Conservation (phyloP, 163 green algal species). For the Smithsoniella earleae region DNA sequence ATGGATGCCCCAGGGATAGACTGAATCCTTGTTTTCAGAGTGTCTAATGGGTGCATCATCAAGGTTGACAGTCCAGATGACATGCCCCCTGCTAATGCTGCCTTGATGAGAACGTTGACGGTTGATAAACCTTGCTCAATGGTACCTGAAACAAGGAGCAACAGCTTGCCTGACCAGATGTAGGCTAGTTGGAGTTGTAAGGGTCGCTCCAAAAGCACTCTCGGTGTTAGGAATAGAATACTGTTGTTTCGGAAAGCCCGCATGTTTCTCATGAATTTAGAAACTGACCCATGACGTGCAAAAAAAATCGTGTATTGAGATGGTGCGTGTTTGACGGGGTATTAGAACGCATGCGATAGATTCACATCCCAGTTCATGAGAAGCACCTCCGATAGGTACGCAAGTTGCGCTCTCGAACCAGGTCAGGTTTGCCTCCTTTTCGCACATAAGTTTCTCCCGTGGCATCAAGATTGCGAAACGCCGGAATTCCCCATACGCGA, state of each 20-base stretch:
- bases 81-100: slow-evolving; percentile 54
- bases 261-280: too few relatives aligned
- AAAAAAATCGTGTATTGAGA: too few relatives aligned
- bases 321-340: too few relatives aligned
- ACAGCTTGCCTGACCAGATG: too few relatives aligned
- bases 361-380: too few relatives aligned
- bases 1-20: slow-evolving; percentile 36
- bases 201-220: background rate
- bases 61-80: slow-evolving; percentile 47
- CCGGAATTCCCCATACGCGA: slow-evolving; percentile 59
- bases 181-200: too few relatives aligned
- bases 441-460: slow-evolving; percentile 33
- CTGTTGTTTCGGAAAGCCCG: too few relatives aligned
- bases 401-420: slow-evolving; percentile 65
- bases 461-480: slow-evolving; percentile 50
- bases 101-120: slow-evolving; percentile 43
- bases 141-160: slow-evolving; percentile 25
- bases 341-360: too few relatives aligned
- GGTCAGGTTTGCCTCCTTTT: slow-evolving; percentile 37
- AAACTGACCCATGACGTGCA: too few relatives aligned
- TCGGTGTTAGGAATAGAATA: background rate
- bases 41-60: slow-evolving; percentile 63
- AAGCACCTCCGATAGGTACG: slow-evolving; percentile 42
- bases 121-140: slow-evolving; percentile 25
- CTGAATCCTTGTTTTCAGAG: slow-evolving; percentile 57